Percentiles rank a stretch among this genome's conserved stretches.
Evolutionary conservation across 1,284 basidiomycete species (phyloP).

Genomic region (Cutaneotrichosporon sp.): DNA sequence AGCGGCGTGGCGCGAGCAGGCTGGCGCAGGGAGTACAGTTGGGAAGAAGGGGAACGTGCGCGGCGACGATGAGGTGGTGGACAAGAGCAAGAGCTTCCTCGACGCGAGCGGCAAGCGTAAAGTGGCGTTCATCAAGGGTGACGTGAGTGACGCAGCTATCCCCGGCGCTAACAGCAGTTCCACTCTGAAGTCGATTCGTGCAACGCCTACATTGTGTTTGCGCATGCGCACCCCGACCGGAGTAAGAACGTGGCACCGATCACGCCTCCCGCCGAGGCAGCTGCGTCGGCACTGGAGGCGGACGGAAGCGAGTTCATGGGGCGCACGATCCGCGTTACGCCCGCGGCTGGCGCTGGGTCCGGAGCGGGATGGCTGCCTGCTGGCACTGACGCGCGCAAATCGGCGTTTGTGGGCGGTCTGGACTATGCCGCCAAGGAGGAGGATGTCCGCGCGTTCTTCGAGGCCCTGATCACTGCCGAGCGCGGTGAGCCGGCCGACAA

Average conservation of each 20-base stretch:
- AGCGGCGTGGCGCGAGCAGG: conserved; percentile 58
- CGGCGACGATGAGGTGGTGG: conserved; percentile 39
- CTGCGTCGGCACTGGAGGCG: conserved; percentile 57
- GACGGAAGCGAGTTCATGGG: conserved; percentile 72
- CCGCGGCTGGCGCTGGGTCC: conserved; percentile 32
- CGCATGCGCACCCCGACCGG: conserved; percentile 55
- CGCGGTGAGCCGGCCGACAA: conserved; percentile 58
- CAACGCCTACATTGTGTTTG: conserved; percentile 85
- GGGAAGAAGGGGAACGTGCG: conserved; percentile 53
- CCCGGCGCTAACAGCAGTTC: conserved; percentile 48
- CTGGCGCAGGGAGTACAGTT: conserved; percentile 34
- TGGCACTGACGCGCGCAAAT: conserved; percentile 67
- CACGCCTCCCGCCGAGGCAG: conserved; percentile 70
- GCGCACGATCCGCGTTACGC: conserved; percentile 68
- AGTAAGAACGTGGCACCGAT: conserved; percentile 57
- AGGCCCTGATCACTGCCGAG: conserved; percentile 69
- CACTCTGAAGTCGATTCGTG: conserved; percentile 65
- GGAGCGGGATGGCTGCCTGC: conserved; percentile 39
- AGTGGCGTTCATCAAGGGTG: conserved; percentile 88
- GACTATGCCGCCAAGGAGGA: conserved; percentile 91
- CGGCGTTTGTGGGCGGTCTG: conserved; percentile 85
- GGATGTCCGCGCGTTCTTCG: conserved; percentile 80
- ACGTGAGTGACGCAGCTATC: conserved; percentile 46
- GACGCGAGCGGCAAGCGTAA: conserved; percentile 85
- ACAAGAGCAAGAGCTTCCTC: conserved; percentile 54